phyloP scores from a whole-genome alignment of 495 filamentous ascomycete species.

The Penicillium atrosanguineum region DNA sequence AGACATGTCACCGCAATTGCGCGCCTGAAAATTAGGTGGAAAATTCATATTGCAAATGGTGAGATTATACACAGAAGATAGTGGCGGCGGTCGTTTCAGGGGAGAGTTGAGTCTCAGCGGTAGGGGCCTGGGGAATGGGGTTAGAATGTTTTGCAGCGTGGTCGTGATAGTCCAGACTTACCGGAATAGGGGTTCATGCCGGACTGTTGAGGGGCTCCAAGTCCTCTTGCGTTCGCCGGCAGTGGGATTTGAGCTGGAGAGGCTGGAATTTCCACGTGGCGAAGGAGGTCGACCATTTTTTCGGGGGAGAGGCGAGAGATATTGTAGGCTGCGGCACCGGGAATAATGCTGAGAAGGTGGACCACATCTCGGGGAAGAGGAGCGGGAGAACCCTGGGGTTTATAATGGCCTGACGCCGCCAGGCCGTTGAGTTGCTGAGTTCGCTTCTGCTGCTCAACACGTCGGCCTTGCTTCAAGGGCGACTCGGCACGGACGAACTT shows the following conservation, averaged over 20 bases:
- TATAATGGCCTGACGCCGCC: constrained; percentile 30
- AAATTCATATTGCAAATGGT: constrained; percentile 5
- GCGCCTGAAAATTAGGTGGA: constrained; percentile 11
- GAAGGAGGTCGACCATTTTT: constrained; percentile 71
- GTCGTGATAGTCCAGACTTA: constrained; percentile 16
- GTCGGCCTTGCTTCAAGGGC: constrained; percentile 82
- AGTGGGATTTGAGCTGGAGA: constrained; percentile 47
- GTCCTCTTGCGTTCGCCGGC: constrained; percentile 33
- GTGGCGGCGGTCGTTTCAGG: background rate
- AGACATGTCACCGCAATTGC: constrained; percentile 20
- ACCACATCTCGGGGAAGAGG: constrained; percentile 75
- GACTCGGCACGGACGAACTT: constrained; percentile 82
- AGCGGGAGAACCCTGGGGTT: constrained; percentile 44
- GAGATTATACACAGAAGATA: constrained; percentile 15
- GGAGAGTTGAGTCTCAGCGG: constrained; percentile 16
- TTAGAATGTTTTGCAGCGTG: background rate
- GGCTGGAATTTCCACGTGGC: constrained; percentile 60
- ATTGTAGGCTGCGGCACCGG: constrained; percentile 69
- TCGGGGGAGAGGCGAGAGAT: constrained; percentile 64
- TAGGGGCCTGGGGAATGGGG: constrained; percentile 27
- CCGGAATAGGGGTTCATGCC: constrained; percentile 32
- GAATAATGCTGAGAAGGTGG: constrained; percentile 80
- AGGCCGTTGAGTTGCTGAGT: constrained; percentile 34
- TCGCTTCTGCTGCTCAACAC: constrained; percentile 75
- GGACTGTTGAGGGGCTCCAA: constrained; percentile 26